Percentiles rank a stretch among this genome's conserved stretches.
These are phyloP conservation scores for Penicillium macrosclerotiorum DNA, from an alignment of 495 filamentous ascomycete species.

Conservation along the genomic window DNA sequence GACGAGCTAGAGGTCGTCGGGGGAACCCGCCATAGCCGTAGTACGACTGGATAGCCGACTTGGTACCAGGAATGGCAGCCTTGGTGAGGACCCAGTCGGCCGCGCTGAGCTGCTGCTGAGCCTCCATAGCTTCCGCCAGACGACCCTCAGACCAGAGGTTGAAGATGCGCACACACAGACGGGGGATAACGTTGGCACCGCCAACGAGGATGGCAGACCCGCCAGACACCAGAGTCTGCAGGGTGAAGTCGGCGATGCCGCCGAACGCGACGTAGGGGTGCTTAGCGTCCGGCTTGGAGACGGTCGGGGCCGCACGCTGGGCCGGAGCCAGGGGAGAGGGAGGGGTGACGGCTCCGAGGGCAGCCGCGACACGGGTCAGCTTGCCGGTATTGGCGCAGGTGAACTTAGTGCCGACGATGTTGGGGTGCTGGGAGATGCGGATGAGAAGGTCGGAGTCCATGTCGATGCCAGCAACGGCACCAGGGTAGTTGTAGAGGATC, in stretches of 20 bases:
- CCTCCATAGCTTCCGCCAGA: slow-evolving; percentile 67
- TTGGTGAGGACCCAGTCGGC: slow-evolving; percentile 88
- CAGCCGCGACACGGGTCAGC: slow-evolving; percentile 77
- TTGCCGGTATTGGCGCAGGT: slow-evolving; percentile 90
- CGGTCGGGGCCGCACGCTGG: slow-evolving; percentile 21
- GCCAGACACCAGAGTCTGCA: slow-evolving; percentile 76
- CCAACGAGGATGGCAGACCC: slow-evolving; percentile 85
- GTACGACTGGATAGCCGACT: slow-evolving; percentile 77
- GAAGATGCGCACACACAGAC: slow-evolving; percentile 80
- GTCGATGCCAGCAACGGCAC: slow-evolving; percentile 86
- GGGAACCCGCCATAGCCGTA: slow-evolving; percentile 84
- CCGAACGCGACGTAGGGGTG: slow-evolving; percentile 81
- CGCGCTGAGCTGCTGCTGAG: slow-evolving; percentile 68
- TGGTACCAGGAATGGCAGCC: slow-evolving; percentile 81
- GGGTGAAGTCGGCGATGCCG: slow-evolving; percentile 83
- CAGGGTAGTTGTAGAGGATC: slow-evolving; percentile 90
- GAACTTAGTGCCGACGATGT: slow-evolving; percentile 87
- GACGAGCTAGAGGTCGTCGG: slow-evolving; percentile 66
- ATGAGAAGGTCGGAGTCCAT: slow-evolving; percentile 89
- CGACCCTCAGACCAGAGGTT: slow-evolving; percentile 71
- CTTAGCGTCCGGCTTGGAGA: slow-evolving; percentile 41
- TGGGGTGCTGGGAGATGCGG: slow-evolving; percentile 74
- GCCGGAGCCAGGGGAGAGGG: slow-evolving; percentile 36
- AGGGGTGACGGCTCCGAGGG: slow-evolving; percentile 70
- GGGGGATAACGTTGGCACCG: slow-evolving; percentile 82